Conservation (phyloP, 2,329 filamentous ascomycete genomes). For the Biscogniauxia sp. region DNA sequence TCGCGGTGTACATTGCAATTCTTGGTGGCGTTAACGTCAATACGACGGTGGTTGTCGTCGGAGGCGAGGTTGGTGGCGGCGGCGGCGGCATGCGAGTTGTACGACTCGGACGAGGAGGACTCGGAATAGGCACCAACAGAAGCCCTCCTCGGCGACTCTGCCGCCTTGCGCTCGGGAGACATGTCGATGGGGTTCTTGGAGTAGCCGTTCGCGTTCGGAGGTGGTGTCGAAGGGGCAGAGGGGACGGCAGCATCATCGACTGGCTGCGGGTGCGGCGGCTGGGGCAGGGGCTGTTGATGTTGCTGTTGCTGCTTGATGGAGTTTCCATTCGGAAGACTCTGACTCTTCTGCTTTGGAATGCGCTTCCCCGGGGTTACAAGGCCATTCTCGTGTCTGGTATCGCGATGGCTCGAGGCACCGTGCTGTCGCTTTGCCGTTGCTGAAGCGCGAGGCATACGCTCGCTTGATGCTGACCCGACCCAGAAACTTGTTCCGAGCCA, state of each 20-base stretch:
- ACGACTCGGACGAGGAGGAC: conserved; percentile 53
- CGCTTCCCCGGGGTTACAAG: conserved; percentile 76
- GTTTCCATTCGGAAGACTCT: conserved; percentile 41
- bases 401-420: conserved; percentile 62
- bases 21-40: conserved; percentile 69
- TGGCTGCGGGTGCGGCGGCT: conserved; percentile 21
- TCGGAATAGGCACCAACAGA: conserved; percentile 50
- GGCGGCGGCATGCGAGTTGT: conserved; percentile 37
- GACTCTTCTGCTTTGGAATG: conserved; percentile 44
- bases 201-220: conserved; percentile 37
- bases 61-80: conserved; percentile 36
- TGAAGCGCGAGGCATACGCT: conserved; percentile 61
- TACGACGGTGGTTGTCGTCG: conserved; percentile 59
- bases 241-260: conserved; percentile 33
- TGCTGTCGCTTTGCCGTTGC: conserved; percentile 61
- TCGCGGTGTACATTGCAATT: conserved; percentile 67
- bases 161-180: conserved; percentile 40
- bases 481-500: conserved; percentile 46
- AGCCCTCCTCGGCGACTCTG: conserved; percentile 36
- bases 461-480: conserved; percentile 38
- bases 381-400: conserved; percentile 82
- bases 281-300: conserved; percentile 3
- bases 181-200: conserved; percentile 38
- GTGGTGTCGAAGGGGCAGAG: conserved; percentile 35
- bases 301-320: conserved; percentile 13